Conservation (phyloP, 2,329 filamentous ascomycete species). For the Aphanoascus verrucosus region DNA sequence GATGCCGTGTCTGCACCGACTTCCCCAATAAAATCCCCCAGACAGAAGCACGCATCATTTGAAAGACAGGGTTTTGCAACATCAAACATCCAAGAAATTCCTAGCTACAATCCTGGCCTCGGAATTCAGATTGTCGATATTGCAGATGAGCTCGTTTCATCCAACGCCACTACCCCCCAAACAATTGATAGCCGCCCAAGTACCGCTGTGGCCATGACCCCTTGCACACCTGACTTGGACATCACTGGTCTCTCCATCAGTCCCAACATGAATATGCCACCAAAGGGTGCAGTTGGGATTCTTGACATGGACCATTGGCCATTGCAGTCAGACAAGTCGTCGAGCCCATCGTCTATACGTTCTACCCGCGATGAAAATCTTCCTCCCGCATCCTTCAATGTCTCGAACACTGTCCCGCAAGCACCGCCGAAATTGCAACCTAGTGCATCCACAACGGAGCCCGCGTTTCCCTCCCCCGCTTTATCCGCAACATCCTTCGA, state of each 20-base stretch:
- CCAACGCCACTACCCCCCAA: slow-evolving; percentile 4
- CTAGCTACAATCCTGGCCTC: slow-evolving; percentile 10
- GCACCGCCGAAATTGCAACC: slow-evolving; percentile 28
- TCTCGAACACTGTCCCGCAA: slow-evolving; percentile 30
- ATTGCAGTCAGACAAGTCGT: slow-evolving; percentile 17
- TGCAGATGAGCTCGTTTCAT: slow-evolving; percentile 3
- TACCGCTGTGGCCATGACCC: slow-evolving; percentile 10
- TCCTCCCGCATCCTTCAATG: slow-evolving; percentile 34
- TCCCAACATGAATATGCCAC: slow-evolving; percentile 5
- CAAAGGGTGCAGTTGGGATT: slow-evolving; percentile 24
- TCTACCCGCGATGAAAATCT: slow-evolving; percentile 29
- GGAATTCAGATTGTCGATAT: slow-evolving; percentile 17
- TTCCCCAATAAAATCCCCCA: not conserved
- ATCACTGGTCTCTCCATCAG: slow-evolving; percentile 1
- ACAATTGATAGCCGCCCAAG: slow-evolving; percentile 8
- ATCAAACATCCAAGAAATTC: not conserved
- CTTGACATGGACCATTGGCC: slow-evolving; percentile 25
- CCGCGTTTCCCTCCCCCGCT: slow-evolving; percentile 38
- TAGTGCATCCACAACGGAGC: slow-evolving; percentile 29
- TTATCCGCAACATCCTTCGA: slow-evolving; percentile 34
- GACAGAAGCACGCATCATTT: not conserved
- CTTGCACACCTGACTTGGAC: slow-evolving; percentile 13
- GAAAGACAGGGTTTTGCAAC: not conserved
- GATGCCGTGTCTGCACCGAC: not conserved
- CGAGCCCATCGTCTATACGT: slow-evolving; percentile 23